Evolutionary conservation across 2,329 filamentous ascomycete genomes (phyloP).

Genomic region (Paecilomyces niveus): DNA sequence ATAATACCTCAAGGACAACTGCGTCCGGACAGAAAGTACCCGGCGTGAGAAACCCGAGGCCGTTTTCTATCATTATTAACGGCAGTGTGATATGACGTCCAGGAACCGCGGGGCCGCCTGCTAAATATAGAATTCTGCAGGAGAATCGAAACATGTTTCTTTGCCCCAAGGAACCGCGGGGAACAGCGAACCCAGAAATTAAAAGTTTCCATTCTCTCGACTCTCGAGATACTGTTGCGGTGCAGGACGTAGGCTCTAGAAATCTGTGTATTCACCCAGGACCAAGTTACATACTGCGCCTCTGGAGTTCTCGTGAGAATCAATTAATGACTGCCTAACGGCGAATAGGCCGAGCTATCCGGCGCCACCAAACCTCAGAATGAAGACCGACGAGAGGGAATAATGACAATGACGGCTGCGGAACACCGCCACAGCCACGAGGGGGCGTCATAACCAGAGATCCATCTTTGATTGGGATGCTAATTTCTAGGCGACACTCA

Average conservation of each 20-base stretch:
- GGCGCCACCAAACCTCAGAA: background rate
- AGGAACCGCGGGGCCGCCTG: background rate
- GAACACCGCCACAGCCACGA: background rate
- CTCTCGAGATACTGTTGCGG: background rate
- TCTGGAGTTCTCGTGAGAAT: background rate
- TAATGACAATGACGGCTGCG: background rate
- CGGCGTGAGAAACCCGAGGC: background rate
- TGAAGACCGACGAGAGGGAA: background rate
- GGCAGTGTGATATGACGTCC: background rate
- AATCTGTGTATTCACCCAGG: background rate
- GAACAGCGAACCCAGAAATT: background rate
- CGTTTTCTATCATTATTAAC: background rate
- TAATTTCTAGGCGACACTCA: background rate
- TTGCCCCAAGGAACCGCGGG: background rate
- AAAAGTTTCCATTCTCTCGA: background rate
- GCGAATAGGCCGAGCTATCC: background rate
- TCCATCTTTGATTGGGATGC: background rate
- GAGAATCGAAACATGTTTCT: background rate
- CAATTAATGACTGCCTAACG: background rate
- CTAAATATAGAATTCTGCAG: background rate
- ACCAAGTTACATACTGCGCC: background rate
- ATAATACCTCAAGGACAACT: too few relatives aligned
- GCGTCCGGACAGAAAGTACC: too few relatives aligned
- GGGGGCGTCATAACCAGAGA: background rate
- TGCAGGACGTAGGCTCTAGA: background rate